Evolutionary conservation across 768 basidiomycete genomes (phyloP).

Genomic region (Phaeolepiota aurea): DNA sequence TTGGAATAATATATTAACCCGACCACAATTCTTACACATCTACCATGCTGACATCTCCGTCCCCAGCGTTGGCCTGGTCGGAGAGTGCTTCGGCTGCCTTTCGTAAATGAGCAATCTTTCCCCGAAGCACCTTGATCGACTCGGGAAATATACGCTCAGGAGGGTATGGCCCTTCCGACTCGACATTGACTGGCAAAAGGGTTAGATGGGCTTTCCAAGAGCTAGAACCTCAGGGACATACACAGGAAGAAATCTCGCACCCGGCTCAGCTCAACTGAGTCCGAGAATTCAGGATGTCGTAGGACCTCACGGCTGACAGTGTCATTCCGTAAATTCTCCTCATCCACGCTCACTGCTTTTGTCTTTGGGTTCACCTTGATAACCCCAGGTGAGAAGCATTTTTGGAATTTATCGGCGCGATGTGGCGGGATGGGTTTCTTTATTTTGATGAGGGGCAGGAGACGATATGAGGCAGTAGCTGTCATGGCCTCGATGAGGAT

Average conservation of each 20-base stretch:
- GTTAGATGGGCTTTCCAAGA: slow-evolving; percentile 9
- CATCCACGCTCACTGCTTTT: slow-evolving; percentile 53
- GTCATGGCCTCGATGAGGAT: neutral
- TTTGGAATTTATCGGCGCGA: slow-evolving; percentile 74
- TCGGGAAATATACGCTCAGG: slow-evolving; percentile 81
- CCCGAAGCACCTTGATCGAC: slow-evolving; percentile 72
- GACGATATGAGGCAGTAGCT: slow-evolving; percentile 95
- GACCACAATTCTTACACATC: slow-evolving; percentile 24
- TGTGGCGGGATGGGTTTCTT: slow-evolving; percentile 68
- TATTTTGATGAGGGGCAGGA: slow-evolving; percentile 79
- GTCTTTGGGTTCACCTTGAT: slow-evolving; percentile 54
- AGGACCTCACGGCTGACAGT: slow-evolving; percentile 89
- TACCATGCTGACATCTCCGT: slow-evolving; percentile 49
- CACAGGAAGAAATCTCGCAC: slow-evolving; percentile 92
- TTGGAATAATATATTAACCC: no score
- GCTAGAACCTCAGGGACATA: slow-evolving; percentile 18
- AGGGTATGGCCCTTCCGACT: slow-evolving; percentile 83
- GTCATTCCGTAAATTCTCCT: slow-evolving; percentile 67
- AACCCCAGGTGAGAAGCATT: slow-evolving; percentile 83
- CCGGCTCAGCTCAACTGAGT: slow-evolving; percentile 72
- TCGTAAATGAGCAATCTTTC: slow-evolving; percentile 59
- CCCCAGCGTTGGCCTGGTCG: slow-evolving; percentile 21
- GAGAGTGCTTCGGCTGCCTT: slow-evolving; percentile 52
- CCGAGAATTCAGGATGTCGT: slow-evolving; percentile 85
- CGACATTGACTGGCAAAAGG: slow-evolving; percentile 68